Evolutionary conservation across 2,329 filamentous ascomycete species (phyloP), one percentile per base, ranked within the genome.

Genomic region (Trichoderma atroviride): DNA sequence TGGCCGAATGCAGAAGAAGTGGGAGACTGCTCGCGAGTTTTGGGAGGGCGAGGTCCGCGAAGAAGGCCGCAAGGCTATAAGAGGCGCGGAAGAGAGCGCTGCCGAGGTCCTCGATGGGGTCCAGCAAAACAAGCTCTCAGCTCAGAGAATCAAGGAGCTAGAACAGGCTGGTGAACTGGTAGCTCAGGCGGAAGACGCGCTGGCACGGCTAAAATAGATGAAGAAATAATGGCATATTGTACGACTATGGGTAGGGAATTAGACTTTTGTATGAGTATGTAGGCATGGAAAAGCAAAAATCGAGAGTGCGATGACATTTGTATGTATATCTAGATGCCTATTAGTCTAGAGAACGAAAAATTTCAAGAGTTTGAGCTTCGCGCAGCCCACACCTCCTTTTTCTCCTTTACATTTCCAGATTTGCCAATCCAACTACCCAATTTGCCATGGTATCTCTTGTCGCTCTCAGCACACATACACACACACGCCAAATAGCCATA

Each of bases 41-140:
- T 91, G 89, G 89, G 87, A 91, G 75, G 86, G 85, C 1, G 88
- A 90, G 72, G 88, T 91, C n/a, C 83, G 87, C 50, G 89, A 91
- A 71, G 88, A 90, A 70, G 89, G 89, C 1, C 84, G 88, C 73
- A 89, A 89, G 77, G 87, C 88, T 5, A 83, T 91, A 7, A 80
- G 86, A 67, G 85, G 81, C 5, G 84, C 85, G 2, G 88, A 90
- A 76, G 79, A 82, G 56, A 86, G 83, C 59, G 80, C 90, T 31
- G 82, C 78, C 0, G 78, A 82, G 11, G 82, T 85, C 24, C 75
- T 90, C 19, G 80, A 80, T 19, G 75, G 75, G 5, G 70, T 71
- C 27, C 71, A 72, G 24, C 72, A 74, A 4, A 72, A 73, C 24
- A 75, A 77, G 52, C 69, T 70, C 0, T 73, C 71, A 16, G 72